A percentile compares a stretch with the other conserved stretches of the same genome.
Conservation (phyloP, 2,329 filamentous ascomycete genomes). For the Rhynchosporium graminicola region DNA sequence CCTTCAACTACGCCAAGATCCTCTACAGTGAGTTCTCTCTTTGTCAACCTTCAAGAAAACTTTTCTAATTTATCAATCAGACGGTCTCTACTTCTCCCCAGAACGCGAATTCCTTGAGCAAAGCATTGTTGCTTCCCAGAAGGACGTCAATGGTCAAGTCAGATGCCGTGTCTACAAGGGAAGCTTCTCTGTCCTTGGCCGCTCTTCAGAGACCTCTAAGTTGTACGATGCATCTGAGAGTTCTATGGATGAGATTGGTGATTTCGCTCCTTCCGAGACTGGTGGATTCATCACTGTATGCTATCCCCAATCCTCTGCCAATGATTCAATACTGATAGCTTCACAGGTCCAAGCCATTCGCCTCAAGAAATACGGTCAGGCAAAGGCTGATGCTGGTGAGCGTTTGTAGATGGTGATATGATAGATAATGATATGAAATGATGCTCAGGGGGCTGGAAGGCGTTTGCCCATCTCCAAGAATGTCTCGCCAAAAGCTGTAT, state of each 20-base stretch:
- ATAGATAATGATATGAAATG: neutral
- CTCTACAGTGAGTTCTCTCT: conserved; percentile 54
- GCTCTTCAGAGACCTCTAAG: conserved; percentile 66
- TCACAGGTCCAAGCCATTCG: conserved; percentile 30
- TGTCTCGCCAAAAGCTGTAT: neutral
- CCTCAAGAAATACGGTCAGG: conserved; percentile 66
- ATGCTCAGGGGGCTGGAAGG: neutral
- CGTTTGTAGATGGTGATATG: conserved; percentile 50
- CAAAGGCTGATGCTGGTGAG: conserved; percentile 73
- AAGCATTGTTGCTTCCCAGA: conserved; percentile 60
- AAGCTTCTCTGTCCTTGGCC: conserved; percentile 58
- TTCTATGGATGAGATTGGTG: conserved; percentile 70
- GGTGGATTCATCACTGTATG: conserved; percentile 57
- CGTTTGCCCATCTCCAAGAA: conserved; percentile 1
- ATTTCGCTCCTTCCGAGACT: conserved; percentile 66
- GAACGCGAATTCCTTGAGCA: conserved; percentile 72
- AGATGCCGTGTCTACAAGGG: conserved; percentile 69
- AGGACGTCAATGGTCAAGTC: conserved; percentile 62
- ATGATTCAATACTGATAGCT: neutral
- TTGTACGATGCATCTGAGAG: conserved; percentile 67
- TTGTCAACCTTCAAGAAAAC: neutral
- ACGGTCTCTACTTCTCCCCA: conserved; percentile 60
- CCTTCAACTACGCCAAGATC: conserved; percentile 60
- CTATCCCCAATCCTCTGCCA: neutral
- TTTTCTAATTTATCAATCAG: neutral